Percentiles rank a stretch among this genome's conserved stretches.
Conservation (phyloP, 2,329 filamentous ascomycete species). For the Ambrosiella beaveri region DNA sequence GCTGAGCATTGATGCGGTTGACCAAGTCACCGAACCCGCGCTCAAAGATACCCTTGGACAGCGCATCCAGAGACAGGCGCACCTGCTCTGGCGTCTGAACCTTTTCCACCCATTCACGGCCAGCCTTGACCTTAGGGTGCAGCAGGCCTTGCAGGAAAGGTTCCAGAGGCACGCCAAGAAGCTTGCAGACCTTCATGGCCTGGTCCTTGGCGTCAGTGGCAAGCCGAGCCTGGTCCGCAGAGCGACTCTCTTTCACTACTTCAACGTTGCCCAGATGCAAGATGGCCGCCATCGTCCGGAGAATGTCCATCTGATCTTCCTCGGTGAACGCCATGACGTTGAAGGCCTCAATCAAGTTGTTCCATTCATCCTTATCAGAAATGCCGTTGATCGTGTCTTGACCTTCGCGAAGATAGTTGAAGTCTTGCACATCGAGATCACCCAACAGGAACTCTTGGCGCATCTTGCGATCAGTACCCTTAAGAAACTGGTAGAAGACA, state of each 20-base stretch:
- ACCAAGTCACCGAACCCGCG: constrained; percentile 89
- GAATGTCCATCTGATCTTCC: constrained; percentile 64
- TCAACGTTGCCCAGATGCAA: constrained; percentile 84
- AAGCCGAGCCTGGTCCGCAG: constrained; percentile 77
- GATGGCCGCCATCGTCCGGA: constrained; percentile 78
- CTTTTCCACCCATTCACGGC: constrained; percentile 96
- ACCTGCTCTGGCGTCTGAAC: constrained; percentile 96
- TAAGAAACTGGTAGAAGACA: constrained; percentile 87
- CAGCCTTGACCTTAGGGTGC: constrained; percentile 87
- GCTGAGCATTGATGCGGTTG: constrained; percentile 72
- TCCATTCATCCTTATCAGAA: constrained; percentile 84
- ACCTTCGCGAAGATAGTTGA: constrained; percentile 78
- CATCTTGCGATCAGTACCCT: constrained; percentile 57
- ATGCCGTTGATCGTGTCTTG: constrained; percentile 85
- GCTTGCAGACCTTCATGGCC: constrained; percentile 60
- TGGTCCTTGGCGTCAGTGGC: constrained; percentile 57
- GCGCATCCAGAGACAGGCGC: constrained; percentile 69
- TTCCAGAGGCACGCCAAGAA: constrained; percentile 71
- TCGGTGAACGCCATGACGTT: constrained; percentile 83
- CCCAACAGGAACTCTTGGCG: constrained; percentile 63
- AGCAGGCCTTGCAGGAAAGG: constrained; percentile 76
- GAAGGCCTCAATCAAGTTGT: constrained; percentile 77
- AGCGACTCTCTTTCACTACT: constrained; percentile 77
- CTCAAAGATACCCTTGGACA: constrained; percentile 96
- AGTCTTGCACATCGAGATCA: constrained; percentile 63